Evolutionary conservation across 306 rosid genomes (phyloP), one percentile per base, ranked within the genome.

Genomic region (Prunus mume): DNA sequence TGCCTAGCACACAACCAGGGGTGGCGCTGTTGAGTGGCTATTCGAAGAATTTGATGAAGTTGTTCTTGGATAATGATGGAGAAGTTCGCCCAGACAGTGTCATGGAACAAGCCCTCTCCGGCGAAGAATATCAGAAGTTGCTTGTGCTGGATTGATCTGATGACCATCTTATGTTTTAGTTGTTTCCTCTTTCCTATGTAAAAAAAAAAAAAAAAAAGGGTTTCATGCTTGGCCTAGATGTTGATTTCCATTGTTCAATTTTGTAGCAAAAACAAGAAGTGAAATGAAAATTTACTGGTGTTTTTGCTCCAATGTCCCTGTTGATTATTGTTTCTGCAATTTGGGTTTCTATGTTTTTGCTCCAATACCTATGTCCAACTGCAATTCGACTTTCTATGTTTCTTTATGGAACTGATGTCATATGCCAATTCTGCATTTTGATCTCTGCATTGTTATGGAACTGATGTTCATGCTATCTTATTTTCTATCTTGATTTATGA

Each of bases 21-120:
- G 97, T 91, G 70, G 92, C 94, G 0, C 65, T 89, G 38, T 86
- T 91, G 2, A 86, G 94, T 63, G 97, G 92, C 43, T 91, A 83
- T 46, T 91, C 97, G 1, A 91, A 91, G 92, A 91, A 91, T 85
- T 58, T 91, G 72, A 49, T 89, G 78, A 88, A 79, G n/a, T 18
- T 87, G 66, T 89, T 91, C 82, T 45, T 89, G 81, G 84, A 86
- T 32, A 78, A 82, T 14, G 87, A 80, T 6, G 92, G 92, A 0
- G 80, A 72, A 8, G 19, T 85, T n/a, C 75, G 65, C 71, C 87
- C 91, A 1, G 62, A 18, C 50, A 49, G 34, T 3, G 74, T 80
- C 71, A 84, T 82, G 90, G 85, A 80, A 80, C 65, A 57, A 25
- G 90, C 91, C 2, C 87, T 90, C 20, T 72, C 86, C 41, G 91